Conservation (phyloP, 768 basidiomycete species). For the Tephrocybe sp. region DNA sequence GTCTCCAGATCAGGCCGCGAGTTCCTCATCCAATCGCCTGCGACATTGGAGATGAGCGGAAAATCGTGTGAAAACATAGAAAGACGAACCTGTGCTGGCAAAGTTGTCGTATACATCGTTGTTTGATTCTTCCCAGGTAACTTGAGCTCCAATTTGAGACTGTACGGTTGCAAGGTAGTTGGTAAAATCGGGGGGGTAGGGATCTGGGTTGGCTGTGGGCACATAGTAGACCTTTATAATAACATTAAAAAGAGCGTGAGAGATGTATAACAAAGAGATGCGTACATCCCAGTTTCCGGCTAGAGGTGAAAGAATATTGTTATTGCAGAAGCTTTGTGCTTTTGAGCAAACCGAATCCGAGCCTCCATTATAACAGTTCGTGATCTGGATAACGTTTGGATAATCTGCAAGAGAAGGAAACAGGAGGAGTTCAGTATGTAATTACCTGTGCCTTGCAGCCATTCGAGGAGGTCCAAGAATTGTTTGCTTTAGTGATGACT, state of each 20-base stretch:
- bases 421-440: too few species aligned
- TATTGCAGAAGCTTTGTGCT: slow-evolving; percentile 61
- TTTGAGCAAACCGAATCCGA: slow-evolving; percentile 48
- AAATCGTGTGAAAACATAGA: neutral
- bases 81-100: slow-evolving; percentile 39
- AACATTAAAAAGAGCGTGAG: neutral
- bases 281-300: slow-evolving; percentile 52
- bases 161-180: slow-evolving; percentile 26
- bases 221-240: slow-evolving; percentile 44
- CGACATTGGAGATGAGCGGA: neutral
- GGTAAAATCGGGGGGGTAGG: slow-evolving; percentile 46
- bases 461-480: slow-evolving; percentile 34
- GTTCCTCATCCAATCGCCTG: slow-evolving; percentile 59
- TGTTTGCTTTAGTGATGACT: slow-evolving; percentile 39
- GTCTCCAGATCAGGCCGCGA: slow-evolving; percentile 47
- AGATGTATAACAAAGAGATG: neutral
- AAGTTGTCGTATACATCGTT: slow-evolving; percentile 45
- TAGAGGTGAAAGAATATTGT: slow-evolving; percentile 48
- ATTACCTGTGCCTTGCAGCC: slow-evolving; percentile 52
- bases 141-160: slow-evolving; percentile 42
- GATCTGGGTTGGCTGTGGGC: slow-evolving; percentile 39
- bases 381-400: slow-evolving; percentile 37
- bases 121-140: slow-evolving; percentile 40
- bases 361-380: slow-evolving; percentile 46
- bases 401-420: neutral